A percentile compares a stretch with the other conserved stretches of the same genome.
Evolutionary conservation across 2,329 filamentous ascomycete species (phyloP).

Genomic region (Colletotrichum viniferum): DNA sequence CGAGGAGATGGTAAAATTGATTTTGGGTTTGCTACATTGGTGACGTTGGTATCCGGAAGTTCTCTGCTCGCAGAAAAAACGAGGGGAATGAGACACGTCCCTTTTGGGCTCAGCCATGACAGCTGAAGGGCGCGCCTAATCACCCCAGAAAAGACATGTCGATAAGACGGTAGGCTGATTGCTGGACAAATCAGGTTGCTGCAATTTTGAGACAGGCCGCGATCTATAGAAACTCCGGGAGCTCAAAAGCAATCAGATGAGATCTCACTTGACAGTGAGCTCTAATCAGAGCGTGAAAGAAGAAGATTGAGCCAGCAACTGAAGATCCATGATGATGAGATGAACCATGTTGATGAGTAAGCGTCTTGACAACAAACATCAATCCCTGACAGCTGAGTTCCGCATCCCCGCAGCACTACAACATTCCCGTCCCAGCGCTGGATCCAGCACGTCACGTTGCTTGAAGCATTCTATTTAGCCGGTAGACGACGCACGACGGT

Average conservation of each 20-base stretch:
- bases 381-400: neutral
- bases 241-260: neutral
- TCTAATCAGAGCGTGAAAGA: neutral
- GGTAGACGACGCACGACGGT: neutral
- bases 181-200: neutral
- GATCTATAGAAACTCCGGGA: neutral
- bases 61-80: neutral
- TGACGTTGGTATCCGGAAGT: neutral
- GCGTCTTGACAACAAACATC: neutral
- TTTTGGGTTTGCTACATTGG: neutral
- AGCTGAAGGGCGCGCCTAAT: neutral
- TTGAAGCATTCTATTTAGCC: constrained; percentile 3
- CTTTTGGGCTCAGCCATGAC: neutral
- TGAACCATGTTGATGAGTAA: neutral
- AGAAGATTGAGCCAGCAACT: neutral
- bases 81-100: neutral
- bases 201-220: neutral
- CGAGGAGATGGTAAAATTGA: neutral
- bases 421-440: neutral
- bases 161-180: neutral
- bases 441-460: neutral
- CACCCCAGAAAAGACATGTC: neutral
- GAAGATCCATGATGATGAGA: neutral
- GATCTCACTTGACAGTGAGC: neutral
- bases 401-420: neutral